A percentile compares a stretch with the other conserved stretches of the same genome.
Evolutionary conservation across 768 basidiomycete species (phyloP).

Genomic region (Rossbeevera mucosa): DNA sequence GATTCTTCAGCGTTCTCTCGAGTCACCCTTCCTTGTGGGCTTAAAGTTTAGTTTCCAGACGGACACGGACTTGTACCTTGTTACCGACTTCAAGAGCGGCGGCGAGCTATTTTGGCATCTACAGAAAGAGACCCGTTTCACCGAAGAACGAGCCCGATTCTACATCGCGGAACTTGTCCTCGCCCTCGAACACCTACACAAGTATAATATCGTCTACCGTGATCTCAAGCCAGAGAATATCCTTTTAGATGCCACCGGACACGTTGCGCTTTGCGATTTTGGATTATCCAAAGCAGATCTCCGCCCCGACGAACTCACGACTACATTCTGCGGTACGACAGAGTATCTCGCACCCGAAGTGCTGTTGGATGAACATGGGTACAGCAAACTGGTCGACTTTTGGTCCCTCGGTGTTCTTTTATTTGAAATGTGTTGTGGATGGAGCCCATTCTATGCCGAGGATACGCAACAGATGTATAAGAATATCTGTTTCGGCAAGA

Average conservation of each 20-base stretch:
- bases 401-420: constrained; percentile 95
- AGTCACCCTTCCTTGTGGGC: constrained; percentile 96
- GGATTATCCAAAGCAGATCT: constrained; percentile 96
- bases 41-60: constrained; percentile 99
- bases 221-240: constrained; percentile 99
- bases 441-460: constrained; percentile 99
- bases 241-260: constrained; percentile 94
- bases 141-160: constrained; percentile 89
- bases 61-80: constrained; percentile 88
- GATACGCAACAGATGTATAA: constrained; percentile 99
- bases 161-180: constrained; percentile 95
- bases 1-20: constrained; percentile 89
- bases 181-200: constrained; percentile 95
- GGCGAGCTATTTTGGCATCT: constrained; percentile 99
- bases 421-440: constrained; percentile 99
- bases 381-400: constrained; percentile 97
- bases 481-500: constrained; percentile 98
- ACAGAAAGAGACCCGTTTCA: constrained; percentile 91
- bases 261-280: constrained; percentile 97
- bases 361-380: constrained; percentile 96
- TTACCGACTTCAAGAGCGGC: constrained; percentile 98
- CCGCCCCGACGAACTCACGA: constrained; percentile 91
- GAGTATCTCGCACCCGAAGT: constrained; percentile 99
- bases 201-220: constrained; percentile 93
- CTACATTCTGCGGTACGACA: constrained; percentile 98